Evolutionary conservation across 2,329 filamentous ascomycete genomes (phyloP).

Genomic region (Fonsecaea multimorphosa): DNA sequence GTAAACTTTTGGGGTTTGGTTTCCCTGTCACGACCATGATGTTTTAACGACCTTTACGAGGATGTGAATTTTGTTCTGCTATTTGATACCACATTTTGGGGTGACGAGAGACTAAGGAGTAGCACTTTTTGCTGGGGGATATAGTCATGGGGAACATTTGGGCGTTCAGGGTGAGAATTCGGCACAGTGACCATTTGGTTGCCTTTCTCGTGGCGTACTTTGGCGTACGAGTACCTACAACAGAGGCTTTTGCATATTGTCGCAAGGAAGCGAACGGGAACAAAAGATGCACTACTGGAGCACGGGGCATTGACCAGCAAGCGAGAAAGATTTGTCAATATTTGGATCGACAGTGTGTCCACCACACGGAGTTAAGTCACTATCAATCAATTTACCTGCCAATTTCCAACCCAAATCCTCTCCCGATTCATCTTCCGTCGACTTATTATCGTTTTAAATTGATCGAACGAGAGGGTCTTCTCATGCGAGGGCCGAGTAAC

Average conservation of each 20-base stretch:
- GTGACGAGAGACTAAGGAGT: neutral
- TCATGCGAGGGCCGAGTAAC: too few species aligned
- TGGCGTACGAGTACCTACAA: neutral
- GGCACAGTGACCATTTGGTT: neutral
- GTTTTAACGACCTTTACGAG: conserved; percentile 27
- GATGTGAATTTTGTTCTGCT: conserved; percentile 4
- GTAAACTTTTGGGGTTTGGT: conserved; percentile 9
- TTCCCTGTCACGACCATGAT: conserved; percentile 23
- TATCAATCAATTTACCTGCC: neutral
- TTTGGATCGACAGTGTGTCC: neutral
- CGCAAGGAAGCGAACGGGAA: neutral
- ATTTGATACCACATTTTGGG: conserved; percentile 25
- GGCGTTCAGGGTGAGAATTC: neutral
- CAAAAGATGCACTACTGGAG: neutral
- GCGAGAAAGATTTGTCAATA: conserved; percentile 15
- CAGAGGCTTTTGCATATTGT: neutral
- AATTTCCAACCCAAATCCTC: neutral
- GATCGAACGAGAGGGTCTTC: neutral
- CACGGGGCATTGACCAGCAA: neutral
- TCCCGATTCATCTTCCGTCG: neutral
- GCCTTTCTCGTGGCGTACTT: conserved; percentile 1
- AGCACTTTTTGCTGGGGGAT: neutral
- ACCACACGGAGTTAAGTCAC: neutral
- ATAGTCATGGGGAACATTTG: neutral
- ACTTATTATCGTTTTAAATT: too few species aligned